Evolutionary conservation across 108 stramenopile genomes (phyloP).

Genomic region (Cyclotella sp.): DNA sequence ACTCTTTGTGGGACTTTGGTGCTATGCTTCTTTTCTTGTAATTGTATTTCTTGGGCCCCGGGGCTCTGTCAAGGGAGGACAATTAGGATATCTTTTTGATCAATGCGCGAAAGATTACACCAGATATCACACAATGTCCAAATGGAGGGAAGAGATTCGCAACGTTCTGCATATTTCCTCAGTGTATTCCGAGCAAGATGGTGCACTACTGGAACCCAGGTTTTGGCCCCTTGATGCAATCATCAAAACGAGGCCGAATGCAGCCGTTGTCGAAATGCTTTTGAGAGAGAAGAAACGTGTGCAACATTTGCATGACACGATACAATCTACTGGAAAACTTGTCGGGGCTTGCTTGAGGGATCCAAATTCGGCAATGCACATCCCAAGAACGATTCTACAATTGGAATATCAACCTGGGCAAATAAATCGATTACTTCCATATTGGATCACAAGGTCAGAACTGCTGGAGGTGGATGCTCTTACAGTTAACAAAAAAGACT

Average conservation of each 20-base stretch:
- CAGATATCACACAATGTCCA: slow-evolving; percentile 41
- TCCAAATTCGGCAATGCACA: slow-evolving; percentile 7
- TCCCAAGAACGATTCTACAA: slow-evolving; percentile 36
- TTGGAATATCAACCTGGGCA: slow-evolving; percentile 11
- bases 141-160: slow-evolving; percentile 41
- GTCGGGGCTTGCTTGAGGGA: slow-evolving; percentile 12
- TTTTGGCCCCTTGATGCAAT: slow-evolving; percentile 35
- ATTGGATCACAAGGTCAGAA: slow-evolving; percentile 46
- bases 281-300: slow-evolving; percentile 37
- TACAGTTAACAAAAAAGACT: slow-evolving; percentile 25
- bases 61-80: slow-evolving; percentile 47
- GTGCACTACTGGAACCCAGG: slow-evolving; percentile 29
- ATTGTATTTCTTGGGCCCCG: slow-evolving; percentile 21
- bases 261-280: slow-evolving; percentile 47
- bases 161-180: slow-evolving; percentile 38
- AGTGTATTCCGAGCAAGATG: slow-evolving; percentile 30
- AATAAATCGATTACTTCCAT: slow-evolving; percentile 36
- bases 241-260: slow-evolving; percentile 35
- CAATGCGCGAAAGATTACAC: slow-evolving; percentile 42
- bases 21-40: slow-evolving; percentile 3
- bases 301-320: slow-evolving; percentile 15
- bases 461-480: slow-evolving; percentile 23
- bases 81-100: slow-evolving; percentile 31
- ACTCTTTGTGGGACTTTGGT: background rate
- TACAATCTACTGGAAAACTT: slow-evolving; percentile 17